Evolutionary conservation across 23 red algal species (phyloP), one percentile per base, ranked within the genome.

Genomic region (Gracilariopsis chorda): DNA sequence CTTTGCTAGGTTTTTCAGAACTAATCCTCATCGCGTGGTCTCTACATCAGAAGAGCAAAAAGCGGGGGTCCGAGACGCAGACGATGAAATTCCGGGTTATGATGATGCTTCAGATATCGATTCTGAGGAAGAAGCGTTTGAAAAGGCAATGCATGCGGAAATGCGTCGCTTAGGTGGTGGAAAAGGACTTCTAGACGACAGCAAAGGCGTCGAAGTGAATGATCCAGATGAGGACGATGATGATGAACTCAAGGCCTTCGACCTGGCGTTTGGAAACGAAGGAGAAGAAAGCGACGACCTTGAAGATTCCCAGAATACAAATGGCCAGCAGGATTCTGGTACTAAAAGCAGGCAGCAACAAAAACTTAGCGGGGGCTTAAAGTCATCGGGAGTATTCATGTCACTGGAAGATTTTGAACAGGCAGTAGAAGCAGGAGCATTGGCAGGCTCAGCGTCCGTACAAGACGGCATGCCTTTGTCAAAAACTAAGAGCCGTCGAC

Each of bases 51-150:
- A 76, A 14, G 11, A 0, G 4, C 33, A 43, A 47, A 75, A 71
- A 43, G 51, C 0, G 11, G 48, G 37, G 19, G n/a, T 20, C 3
- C 23, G 28, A 2, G 41, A 16, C 37, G 67, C 77, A 20, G 30
- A 30, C 17, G 0, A 7, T 36, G 48, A n/a, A 10, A 52, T 67
- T 16, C 43, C 68, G 30, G 48, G 24, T 53, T 34, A 43, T 80
- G 4, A 24, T 27, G 13, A 48, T 33, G 40, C 62, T n/a, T 51
- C 44, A 21, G 80, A 64, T 32, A 67, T 59, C 19, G 88, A 91
- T 56, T 91, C 88, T 13, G 88, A 91, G 12, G 88, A 91, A 44
- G 88, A 91, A 73, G 88, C 74, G 14, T 91, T 82, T 51, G 88
- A 91, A 51, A 36, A 82, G 34, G 88, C 88, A 36, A 58, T 91